Base-by-base conservation (phyloP, 768 basidiomycete species). In the Mycena belliarum region DNA sequence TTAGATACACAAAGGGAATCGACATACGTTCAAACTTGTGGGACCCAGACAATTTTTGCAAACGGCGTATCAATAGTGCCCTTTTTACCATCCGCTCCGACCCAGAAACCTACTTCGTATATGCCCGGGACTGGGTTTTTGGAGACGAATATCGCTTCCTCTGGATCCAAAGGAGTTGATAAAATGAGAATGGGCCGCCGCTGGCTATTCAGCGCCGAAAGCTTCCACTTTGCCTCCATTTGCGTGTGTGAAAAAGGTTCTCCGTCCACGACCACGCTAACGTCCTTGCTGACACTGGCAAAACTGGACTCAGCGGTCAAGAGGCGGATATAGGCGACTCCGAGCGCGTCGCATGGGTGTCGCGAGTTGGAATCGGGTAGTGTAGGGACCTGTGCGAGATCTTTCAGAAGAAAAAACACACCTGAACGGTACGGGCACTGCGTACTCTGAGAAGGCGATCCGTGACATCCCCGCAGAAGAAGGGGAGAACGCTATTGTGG, bases 391-490 rank as follows among this genome's bases (percentile, higher is more conserved):
- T 86, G 18, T 20, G 4, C 8, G 1, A 41, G 4, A 23, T 8
- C n/a, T n/a, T n/a, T 16, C 18, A n/a, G 11, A 40, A 15, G 18
- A 18, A 4, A 40, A 41, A 41, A 11, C 10, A 21, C 6, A 12
- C 18, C 25, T 10, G 23, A n/a, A 3, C 4, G 16, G 10, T 16
- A n/a, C 35, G 14, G 47, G 24, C 7, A 10, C 40, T n/a, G 72
- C 82, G 18, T 63, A 87, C 89, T 69, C 89, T 75, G 69, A 78
- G 76, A 3, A 70, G 61, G 47, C 88, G 73, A 3, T 86, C 82
- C 4, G 87, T 89, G 3, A 88, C 72, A 65, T 91, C 89, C 14
- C 86, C 86, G 63, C 89, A 91, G 69, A 86, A 91, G 66, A 91
- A 91, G 8, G 89, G 88, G 18, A 85, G 68, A 1, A 65, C 63